These are phyloP conservation scores for Aspergillus melleus DNA, from an alignment of 2,329 filamentous ascomycete genomes.

Conservation along the genomic window DNA sequence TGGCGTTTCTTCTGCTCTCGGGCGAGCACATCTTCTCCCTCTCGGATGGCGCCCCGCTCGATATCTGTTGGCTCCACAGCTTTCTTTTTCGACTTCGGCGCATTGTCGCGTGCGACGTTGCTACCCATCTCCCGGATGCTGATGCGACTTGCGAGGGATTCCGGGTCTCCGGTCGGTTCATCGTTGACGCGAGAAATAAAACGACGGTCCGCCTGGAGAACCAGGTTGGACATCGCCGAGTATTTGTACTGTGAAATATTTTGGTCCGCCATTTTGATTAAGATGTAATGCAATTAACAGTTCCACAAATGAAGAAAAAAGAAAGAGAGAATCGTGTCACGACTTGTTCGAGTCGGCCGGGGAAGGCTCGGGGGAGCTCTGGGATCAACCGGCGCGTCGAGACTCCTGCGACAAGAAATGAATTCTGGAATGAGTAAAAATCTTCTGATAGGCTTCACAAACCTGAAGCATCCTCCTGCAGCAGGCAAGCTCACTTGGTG, in stretches of 20 bases:
- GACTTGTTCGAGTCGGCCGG: conserved; percentile 26
- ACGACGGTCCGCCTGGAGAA: conserved; percentile 97
- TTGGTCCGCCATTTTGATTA: conserved; percentile 64
- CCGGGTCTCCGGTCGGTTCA: conserved; percentile 94
- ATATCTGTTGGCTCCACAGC: conserved; percentile 65
- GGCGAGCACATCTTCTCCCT: conserved; percentile 80
- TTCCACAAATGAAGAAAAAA: conserved; percentile 7
- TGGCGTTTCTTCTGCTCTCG: conserved; percentile 86
- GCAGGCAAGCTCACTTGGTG: conserved; percentile 28
- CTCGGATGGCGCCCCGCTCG: conserved; percentile 71
- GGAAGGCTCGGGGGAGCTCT: conserved; percentile 32
- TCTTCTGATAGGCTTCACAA: conserved; percentile 32
- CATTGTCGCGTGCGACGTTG: conserved; percentile 74
- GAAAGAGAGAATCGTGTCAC: conserved; percentile 22
- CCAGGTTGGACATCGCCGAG: conserved; percentile 99
- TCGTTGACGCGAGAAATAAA: conserved; percentile 91
- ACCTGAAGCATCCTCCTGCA: conserved; percentile 39
- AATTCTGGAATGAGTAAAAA: conserved; percentile 24
- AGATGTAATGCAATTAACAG: conserved; percentile 7
- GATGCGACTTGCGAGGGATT: conserved; percentile 92
- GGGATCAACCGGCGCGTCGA: conserved; percentile 34
- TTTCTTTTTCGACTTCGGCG: conserved; percentile 77
- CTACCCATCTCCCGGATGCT: conserved; percentile 94
- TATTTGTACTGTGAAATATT: conserved; percentile 97
- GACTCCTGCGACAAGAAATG: conserved; percentile 28